phyloP scores from a whole-genome alignment of 2,329 filamentous ascomycete species.

The Colletotrichum tabaci region DNA sequence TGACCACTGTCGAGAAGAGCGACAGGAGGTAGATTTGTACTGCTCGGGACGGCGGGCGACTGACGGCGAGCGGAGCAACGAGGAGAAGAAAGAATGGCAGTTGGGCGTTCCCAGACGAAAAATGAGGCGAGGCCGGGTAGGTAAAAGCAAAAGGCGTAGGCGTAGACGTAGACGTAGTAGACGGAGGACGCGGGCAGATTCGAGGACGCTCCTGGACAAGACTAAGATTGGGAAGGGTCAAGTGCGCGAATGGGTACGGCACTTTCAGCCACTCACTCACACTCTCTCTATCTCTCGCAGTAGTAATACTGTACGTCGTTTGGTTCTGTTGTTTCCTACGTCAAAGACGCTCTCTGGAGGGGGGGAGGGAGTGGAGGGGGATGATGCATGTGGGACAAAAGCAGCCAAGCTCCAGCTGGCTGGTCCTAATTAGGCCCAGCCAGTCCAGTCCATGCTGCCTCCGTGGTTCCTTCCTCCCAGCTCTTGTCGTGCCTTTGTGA shows the following conservation, averaged over 20 bases:
- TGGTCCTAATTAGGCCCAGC: background rate
- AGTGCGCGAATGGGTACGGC: slow-evolving; percentile 2
- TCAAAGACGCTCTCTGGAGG: background rate
- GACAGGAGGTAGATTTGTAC: slow-evolving; percentile 28
- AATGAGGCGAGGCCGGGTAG: slow-evolving; percentile 27
- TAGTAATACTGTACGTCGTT: background rate
- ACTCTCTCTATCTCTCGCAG: background rate
- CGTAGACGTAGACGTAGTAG: too few species aligned
- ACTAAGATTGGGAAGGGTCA: slow-evolving; percentile 20
- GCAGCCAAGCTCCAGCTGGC: background rate
- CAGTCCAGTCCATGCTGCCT: background rate
- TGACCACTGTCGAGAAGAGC: background rate
- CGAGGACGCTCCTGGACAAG: slow-evolving; percentile 17
- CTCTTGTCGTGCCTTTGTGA: background rate
- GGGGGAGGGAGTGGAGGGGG: background rate
- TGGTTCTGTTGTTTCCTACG: background rate
- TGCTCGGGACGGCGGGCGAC: slow-evolving; percentile 1
- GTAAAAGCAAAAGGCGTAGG: slow-evolving; percentile 12
- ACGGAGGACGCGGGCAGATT: slow-evolving; percentile 17
- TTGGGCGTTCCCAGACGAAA: background rate
- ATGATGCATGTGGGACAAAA: background rate
- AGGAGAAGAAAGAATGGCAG: slow-evolving; percentile 9
- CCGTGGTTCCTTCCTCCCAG: background rate
- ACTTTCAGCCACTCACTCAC: slow-evolving; percentile 2
- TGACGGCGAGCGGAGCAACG: background rate